Evolutionary conservation across 2,329 filamentous ascomycete genomes (phyloP).

Genomic region (Rosellinia necatrix): DNA sequence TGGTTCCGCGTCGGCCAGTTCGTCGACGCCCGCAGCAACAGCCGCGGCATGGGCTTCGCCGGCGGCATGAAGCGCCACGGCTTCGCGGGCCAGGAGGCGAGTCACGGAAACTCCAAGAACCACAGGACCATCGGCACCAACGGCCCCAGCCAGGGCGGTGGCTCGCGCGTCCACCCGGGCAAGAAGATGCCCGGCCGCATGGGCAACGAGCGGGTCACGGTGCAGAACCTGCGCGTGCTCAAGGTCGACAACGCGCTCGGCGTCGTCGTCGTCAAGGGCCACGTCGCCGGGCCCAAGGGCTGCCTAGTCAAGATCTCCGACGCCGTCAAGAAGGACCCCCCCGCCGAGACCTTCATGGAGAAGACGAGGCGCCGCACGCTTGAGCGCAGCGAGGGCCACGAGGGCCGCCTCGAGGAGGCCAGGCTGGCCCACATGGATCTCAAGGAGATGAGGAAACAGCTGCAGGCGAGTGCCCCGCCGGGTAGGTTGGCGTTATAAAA

Average conservation of each 20-base stretch:
- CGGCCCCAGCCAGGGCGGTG: conserved; percentile 87
- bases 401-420: conserved; percentile 53
- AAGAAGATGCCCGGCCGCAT: conserved; percentile 99
- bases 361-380: conserved; percentile 50
- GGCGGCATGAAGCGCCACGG: conserved; percentile 98
- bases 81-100: conserved; percentile 85
- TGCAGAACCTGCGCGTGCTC: conserved; percentile 89
- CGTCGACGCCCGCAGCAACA: conserved; percentile 80
- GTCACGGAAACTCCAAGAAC: conserved; percentile 93
- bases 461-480: conserved; percentile 28
- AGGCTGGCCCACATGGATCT: conserved; percentile 57
- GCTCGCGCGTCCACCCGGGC: conserved; percentile 88
- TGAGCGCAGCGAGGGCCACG: conserved; percentile 54
- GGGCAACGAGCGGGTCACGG: conserved; percentile 85
- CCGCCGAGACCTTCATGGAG: conserved; percentile 54
- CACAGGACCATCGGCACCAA: conserved; percentile 91
- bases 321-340: conserved; percentile 78
- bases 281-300: conserved; percentile 86
- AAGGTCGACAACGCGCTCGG: conserved; percentile 87
- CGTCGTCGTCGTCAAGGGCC: conserved; percentile 84
- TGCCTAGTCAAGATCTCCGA: conserved; percentile 85
- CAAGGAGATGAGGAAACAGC: conserved; percentile 52
- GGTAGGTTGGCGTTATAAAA: neutral
- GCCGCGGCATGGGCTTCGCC: conserved; percentile 88
- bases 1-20: conserved; percentile 92